phyloP scores from a whole-genome alignment of 805 yeast species.

The Wickerhamomyces hampshirensis region DNA sequence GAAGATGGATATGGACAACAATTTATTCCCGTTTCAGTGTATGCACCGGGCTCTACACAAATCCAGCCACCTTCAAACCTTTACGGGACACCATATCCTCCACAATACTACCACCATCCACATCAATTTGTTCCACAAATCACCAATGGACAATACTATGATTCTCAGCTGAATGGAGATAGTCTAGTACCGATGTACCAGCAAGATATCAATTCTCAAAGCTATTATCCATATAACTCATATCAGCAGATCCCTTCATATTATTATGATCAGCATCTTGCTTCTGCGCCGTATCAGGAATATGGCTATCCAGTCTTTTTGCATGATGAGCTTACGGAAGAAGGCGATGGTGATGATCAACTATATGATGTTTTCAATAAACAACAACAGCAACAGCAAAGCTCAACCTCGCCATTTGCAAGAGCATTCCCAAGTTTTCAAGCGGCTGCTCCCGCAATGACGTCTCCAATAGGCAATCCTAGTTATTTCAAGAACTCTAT shows the following conservation, averaged over 20 bases:
- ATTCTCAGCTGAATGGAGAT: conserved; percentile 15
- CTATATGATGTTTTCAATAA: conserved; percentile 9
- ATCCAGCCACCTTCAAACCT: conserved; percentile 1
- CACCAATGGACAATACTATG: conserved; percentile 26
- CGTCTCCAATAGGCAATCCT: conserved; percentile 5
- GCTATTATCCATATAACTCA: neutral
- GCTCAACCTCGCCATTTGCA: conserved; percentile 20
- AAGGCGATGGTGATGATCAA: conserved; percentile 12
- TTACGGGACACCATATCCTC: conserved; percentile 1
- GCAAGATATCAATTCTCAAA: too few species aligned
- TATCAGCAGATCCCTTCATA: neutral
- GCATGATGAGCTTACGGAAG: conserved; percentile 2
- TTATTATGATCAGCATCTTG: neutral
- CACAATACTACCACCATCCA: conserved; percentile 4
- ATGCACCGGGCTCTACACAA: neutral
- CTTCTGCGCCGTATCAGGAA: neutral
- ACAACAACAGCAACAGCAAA: conserved; percentile 1
- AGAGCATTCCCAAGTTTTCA: conserved; percentile 25
- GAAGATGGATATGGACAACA: conserved; percentile 1
- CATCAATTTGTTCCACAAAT: conserved; percentile 10
- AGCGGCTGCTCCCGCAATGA: conserved; percentile 24
- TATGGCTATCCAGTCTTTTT: conserved; percentile 3
- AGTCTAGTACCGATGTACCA: conserved; percentile 4
- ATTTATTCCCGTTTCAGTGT: conserved; percentile 6
- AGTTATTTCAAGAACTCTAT: conserved; percentile 7